phyloP scores from a whole-genome alignment of 2,329 filamentous ascomycete genomes.

The Zopfia rhizophila region DNA sequence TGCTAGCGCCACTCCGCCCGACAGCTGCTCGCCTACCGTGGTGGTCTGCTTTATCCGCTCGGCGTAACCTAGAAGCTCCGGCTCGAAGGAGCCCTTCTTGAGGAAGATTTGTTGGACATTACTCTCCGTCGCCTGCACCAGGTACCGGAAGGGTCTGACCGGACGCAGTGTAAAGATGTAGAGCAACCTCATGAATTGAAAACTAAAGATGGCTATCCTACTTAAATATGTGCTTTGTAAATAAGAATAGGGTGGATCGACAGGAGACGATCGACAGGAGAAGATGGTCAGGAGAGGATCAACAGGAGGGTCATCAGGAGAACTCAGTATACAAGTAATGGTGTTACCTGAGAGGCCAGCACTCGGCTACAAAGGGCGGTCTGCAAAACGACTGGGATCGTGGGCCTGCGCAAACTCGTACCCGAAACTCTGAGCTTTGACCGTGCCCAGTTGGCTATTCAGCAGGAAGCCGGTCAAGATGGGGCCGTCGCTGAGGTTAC shows the following conservation, averaged over 20 bases:
- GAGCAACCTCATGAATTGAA: no score
- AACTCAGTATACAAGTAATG: no score
- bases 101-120: background rate
- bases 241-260: no score
- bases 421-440: conserved; percentile 5
- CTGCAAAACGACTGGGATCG: background rate
- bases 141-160: no score
- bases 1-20: no score
- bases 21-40: conserved; percentile 38
- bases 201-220: no score
- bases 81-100: conserved; percentile 5
- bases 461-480: conserved; percentile 53
- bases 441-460: conserved; percentile 38
- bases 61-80: conserved; percentile 40
- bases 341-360: no score
- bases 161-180: no score
- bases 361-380: background rate
- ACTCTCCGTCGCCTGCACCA: background rate
- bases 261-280: no score
- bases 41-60: conserved; percentile 48
- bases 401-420: background rate
- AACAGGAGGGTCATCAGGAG: no score
- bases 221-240: no score
- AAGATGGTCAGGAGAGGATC: no score
- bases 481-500: conserved; percentile 49